Evolutionary conservation across 208 protist species (phyloP), one percentile per base, ranked within the genome.

Genomic region (Acanthamoeba lenticulata): DNA sequence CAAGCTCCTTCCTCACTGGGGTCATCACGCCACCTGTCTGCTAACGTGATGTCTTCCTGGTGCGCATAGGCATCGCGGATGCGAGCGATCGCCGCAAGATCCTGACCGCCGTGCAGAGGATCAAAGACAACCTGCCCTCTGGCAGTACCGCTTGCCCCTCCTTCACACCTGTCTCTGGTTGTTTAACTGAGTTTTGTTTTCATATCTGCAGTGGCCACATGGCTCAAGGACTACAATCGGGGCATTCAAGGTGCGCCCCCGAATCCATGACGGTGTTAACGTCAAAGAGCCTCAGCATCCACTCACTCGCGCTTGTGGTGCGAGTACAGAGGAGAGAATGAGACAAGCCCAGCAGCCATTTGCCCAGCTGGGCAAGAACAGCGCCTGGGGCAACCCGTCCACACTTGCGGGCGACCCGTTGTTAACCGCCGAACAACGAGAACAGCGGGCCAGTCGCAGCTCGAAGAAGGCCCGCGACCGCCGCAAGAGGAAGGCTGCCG

Each of bases 121-220:
- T 92, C 86, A 92, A 92, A 29, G 86, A 42, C n/a, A 52, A 92
- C 40, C 86, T 92, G 19, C 86, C 86, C 44, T 74, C 86, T 4
- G 62, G 86, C 32, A 62, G 81, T 89, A 89, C 44, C 4, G 38
- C 27, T 42, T 4, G 67, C 67, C 57, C 21, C n/a, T 67, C 15
- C 57, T 29, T 67, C 4, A 4, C 3, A 42, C 42, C 9, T 17
- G 29, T 44, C 42, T 79, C 21, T 67, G 15, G n/a, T n/a, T 3
- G 36, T 38, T 79, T 44, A 42, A 79, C 11, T 69, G 60, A 29
- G 27, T 69, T 34, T 69, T 69, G 60, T 34, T 36, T 4, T 69
- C 21, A 6, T 5, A 11, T n/a, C 11, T 42, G 13, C 67, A 89
- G 52, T 79, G 67, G 67, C 67, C 44, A 60, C 81, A 7, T 89